Evolutionary conservation across 768 basidiomycete genomes (phyloP).

Genomic region (Podaxis sp.): DNA sequence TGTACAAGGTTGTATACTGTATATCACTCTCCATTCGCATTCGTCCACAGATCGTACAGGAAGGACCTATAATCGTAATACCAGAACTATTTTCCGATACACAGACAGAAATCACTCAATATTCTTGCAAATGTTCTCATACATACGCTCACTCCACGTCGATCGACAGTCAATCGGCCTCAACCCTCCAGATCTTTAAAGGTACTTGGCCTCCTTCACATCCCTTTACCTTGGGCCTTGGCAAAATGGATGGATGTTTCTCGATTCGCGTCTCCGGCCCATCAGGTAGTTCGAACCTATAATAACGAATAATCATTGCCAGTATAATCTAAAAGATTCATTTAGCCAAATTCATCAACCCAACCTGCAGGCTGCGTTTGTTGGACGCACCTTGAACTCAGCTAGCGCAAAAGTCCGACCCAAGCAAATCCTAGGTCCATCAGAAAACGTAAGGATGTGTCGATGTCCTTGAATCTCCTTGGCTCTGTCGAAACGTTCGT

Average conservation of each 20-base stretch:
- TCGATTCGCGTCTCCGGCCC: constrained; percentile 38
- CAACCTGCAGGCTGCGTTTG: background rate
- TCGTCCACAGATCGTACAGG: background rate
- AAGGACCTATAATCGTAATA: background rate
- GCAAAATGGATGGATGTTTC: constrained; percentile 33
- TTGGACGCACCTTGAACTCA: constrained; percentile 36
- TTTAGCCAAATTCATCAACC: background rate
- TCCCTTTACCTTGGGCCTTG: constrained; percentile 37
- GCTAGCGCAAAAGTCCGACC: constrained; percentile 47
- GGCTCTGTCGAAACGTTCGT: constrained; percentile 25
- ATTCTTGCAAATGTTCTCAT: background rate
- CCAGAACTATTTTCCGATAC: background rate
- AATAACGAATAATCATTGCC: constrained; percentile 42
- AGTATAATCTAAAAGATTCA: constrained; percentile 35
- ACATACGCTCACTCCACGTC: background rate
- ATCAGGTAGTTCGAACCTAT: constrained; percentile 36
- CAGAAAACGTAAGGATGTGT: constrained; percentile 50
- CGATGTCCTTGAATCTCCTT: constrained; percentile 47
- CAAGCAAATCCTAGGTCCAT: constrained; percentile 50
- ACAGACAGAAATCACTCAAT: background rate
- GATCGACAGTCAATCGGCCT: constrained; percentile 7
- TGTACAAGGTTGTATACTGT: constrained; percentile 2
- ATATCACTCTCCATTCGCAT: background rate
- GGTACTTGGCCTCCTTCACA: constrained; percentile 32
- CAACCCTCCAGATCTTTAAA: constrained; percentile 31